Evolutionary conservation across 176 grass and related monocot genomes (phyloP).

Genomic region (Triticum aestivum): IWGSC_CS_RefSeq_v2.1 NC_057797.1:618163858-618164357

Average conservation of each 20-base stretch:
- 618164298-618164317: neutral
- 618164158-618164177: neutral
- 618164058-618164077: neutral
- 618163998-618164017: neutral
- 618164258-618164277: neutral
- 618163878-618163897: constrained; percentile 76
- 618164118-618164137: neutral
- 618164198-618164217: neutral
- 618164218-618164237: neutral
- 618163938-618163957: constrained; percentile 72
- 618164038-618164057: neutral
- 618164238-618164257: neutral
- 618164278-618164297: neutral
- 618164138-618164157: no score
- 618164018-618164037: neutral
- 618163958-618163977: constrained; percentile 48
- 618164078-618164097: neutral
- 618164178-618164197: neutral
- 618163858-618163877: constrained; percentile 59
- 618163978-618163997: neutral
- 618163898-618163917: constrained; percentile 37
- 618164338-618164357: neutral
- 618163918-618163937: constrained; percentile 87
- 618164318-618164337: neutral
- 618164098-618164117: neutral